Base-by-base conservation (phyloP, 257 asterid genomes). In the Solanum paucissectum region DNA sequence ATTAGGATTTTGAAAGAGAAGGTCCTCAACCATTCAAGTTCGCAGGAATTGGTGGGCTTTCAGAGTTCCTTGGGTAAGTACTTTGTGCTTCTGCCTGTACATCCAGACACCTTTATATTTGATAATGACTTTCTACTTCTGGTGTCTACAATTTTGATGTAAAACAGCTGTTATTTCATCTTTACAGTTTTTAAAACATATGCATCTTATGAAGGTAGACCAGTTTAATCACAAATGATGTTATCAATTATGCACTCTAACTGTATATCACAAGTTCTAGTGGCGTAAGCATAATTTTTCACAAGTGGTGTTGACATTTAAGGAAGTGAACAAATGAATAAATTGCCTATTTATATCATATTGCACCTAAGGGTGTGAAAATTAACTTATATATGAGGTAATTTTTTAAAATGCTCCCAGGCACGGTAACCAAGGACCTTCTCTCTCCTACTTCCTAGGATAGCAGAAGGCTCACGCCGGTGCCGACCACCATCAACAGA, bases 21-120 rank as follows among this genome's bases (percentile, higher is more conserved):
- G 99, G 99, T 46, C 94, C 98, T 34, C 97, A 93, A 84, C 96
- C 98, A 49, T 95, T 96, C 86, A 96, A 93, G 90, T 92, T 96
- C 86, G 98, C 98, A n/a, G 99, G 99, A 92, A 94, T 96, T 90
- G 99, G 99, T 18, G 99, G 99, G 88, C 93, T 96, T 49, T 95
- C 99, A 9, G 99, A 93, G 89, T 96, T 95, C 90, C 96, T 96
- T 9, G 99, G 99, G 99, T 95, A 94, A 91, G 77, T 75, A 85
- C 72, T 44, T 36, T 34, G 33, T 49, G 11, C 87, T 68, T 68
- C 46, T 86, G 25, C 83, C 85, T 62, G 81, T 79, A 23, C 33
- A 86, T 87, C n/a, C 72, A 40, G 37, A 12, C 21, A 7, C 44
- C 27, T 85, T 46, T 83, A 44, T n/a, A 66, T 88, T 34, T 16